Evolutionary conservation across 129 eudicot species (phyloP), one percentile per base, ranked within the genome.

Genomic region (Kitagawia praeruptora): DNA sequence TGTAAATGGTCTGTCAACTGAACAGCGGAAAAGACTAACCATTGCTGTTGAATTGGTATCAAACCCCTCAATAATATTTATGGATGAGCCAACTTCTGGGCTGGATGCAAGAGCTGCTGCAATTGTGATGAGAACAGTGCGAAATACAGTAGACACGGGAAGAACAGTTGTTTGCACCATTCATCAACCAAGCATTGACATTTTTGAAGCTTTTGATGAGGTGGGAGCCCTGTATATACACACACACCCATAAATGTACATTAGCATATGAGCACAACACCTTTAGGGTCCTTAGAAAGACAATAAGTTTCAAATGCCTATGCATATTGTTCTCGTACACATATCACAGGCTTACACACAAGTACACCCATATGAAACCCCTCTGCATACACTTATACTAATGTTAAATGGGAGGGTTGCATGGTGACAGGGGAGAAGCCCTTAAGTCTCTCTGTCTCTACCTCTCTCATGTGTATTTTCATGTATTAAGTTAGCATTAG

Each of bases 51-150:
- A 67, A 67, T 31, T 67, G 73, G 73, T 67, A 9, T 31, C 73
- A 31, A 67, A 67, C 23, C 73, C 73, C 73, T 67, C 73, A 13
- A 67, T 67, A 28, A 67, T 67, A 67, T 67, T 67, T 15, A 67
- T 67, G 73, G 73, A 67, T 34, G 73, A 67, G 23, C 73, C 73
- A 28, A 67, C 73, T 13, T 67, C 73, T 4, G 73, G 73, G 41
- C 73, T 67, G 42, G 73, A 67, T 67, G 73, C 73, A 67, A 31
- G 73, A 67, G 73, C 73, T 31, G 73, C 73, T 67, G 73, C 73
- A 13, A 67, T 67, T 67, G 73, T 67, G 73, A 67, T 67, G 73
- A 67, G 73, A 67, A 67, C 73, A 67, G 73, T 67, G 10, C 6
- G 73, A 23, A 67, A 67, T 27, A 67, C 73, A 4, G 73, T 67